Evolutionary conservation across 495 filamentous ascomycete genomes (phyloP).

Genomic region (Chlorociboria aeruginascens): DNA sequence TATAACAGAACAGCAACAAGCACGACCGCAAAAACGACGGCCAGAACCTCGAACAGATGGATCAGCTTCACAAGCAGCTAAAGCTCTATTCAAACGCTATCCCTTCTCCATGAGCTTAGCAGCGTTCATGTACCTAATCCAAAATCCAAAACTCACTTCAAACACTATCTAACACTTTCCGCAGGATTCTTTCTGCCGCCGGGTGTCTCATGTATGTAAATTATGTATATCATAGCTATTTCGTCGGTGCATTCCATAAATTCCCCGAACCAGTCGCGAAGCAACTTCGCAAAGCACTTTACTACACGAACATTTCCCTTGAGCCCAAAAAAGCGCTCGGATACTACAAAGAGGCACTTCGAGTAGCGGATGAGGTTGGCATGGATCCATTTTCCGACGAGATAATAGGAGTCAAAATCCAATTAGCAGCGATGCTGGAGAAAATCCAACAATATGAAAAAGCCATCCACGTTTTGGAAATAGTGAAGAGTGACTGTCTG

Average conservation of each 20-base stretch:
- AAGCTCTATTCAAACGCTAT: conserved; percentile 8
- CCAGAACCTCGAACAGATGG: conserved; percentile 6
- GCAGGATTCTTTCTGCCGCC: conserved; percentile 36
- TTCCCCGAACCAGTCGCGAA: conserved; percentile 74
- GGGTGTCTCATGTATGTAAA: conserved; percentile 40
- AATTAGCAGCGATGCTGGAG: conserved; percentile 67
- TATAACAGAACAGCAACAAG: conserved; percentile 2
- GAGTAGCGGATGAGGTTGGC: conserved; percentile 51
- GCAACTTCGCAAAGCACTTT: conserved; percentile 73
- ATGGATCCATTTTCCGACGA: conserved; percentile 87
- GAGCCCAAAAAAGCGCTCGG: conserved; percentile 65
- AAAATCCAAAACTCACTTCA: neutral
- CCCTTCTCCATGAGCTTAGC: conserved; percentile 12
- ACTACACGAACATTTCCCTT: conserved; percentile 64
- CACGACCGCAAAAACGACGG: conserved; percentile 2
- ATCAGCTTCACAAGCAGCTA: conserved; percentile 1
- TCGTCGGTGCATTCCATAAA: conserved; percentile 52
- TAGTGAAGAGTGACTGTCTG: conserved; percentile 45
- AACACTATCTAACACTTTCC: conserved; percentile 10
- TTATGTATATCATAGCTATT: conserved; percentile 55
- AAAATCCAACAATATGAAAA: conserved; percentile 51
- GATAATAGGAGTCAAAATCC: conserved; percentile 77
- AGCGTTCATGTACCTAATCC: conserved; percentile 6
- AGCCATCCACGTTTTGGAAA: conserved; percentile 64
- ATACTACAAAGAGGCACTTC: conserved; percentile 68